phyloP scores from a whole-genome alignment of 1,139 yeast genomes.

The Hyphopichia pseudoburtonii region DNA sequence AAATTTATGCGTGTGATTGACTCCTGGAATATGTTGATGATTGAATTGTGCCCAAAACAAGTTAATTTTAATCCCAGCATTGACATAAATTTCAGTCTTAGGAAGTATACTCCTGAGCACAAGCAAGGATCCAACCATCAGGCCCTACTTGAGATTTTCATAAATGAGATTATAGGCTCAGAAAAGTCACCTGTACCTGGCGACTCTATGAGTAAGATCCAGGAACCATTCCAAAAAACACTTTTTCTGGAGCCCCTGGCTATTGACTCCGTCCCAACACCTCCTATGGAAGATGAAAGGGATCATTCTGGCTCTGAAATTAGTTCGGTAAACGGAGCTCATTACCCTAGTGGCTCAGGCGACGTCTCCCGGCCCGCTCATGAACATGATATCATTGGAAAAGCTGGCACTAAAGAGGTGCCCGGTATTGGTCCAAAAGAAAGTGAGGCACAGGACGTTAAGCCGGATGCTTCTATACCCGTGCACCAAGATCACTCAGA shows the following conservation, averaged over 20 bases:
- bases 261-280: conserved; percentile 3
- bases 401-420: no score
- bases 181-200: no score
- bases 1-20: conserved; percentile 39
- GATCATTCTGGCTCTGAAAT: not conserved
- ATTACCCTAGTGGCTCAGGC: no score
- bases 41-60: conserved; percentile 33
- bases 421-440: no score
- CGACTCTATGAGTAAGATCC: no score
- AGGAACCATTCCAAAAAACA: no score
- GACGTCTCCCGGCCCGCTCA: no score
- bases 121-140: conserved; percentile 12
- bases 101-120: conserved; percentile 21
- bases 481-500: no score
- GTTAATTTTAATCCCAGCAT: conserved; percentile 9
- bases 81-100: conserved; percentile 35
- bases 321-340: not conserved
- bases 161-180: conserved; percentile 22
- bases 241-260: no score
- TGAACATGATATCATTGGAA: no score
- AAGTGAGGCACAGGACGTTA: no score
- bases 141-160: conserved; percentile 25
- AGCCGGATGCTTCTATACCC: no score
- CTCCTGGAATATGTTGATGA: conserved; percentile 43
- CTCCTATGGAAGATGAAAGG: conserved; percentile 4